Evolutionary conservation across 2,329 filamentous ascomycete species (phyloP), one percentile per base, ranked within the genome.

Genomic region (Coniochaeta ligniaria): DNA sequence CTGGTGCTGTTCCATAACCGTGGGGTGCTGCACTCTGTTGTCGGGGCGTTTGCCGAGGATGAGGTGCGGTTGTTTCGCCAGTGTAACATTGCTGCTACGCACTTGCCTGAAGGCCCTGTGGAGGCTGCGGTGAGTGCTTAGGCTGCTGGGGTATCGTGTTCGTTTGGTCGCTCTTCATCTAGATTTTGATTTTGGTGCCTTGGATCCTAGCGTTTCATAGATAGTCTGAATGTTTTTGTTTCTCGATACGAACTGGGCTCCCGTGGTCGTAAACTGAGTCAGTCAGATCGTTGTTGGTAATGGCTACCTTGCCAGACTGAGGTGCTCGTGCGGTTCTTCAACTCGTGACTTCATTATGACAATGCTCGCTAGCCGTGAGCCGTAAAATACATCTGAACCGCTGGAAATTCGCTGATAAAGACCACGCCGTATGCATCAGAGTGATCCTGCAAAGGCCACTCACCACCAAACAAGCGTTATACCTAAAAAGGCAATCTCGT

Each of bases 1-100:
- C 74, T 91, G 61, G 90, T 91, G 0, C 76, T 93, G 28, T 93
- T 93, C 73, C 88, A 93, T 72, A 93, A 93, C 69, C 83, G 88
- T 11, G 90, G 89, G 1, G 79, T 91, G 17, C 70, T 92, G 60
- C 90, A 94, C 72, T 87, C 83, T 3, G 90, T 93, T 1, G 89
- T 91, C 0, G 90, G 89, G 1, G 86, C 87, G 1, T 92, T 93
- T 72, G 80, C 81, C 8, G 82, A 87, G 57, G 83, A 89, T n/a
- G 89, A 92, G 76, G 84, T 92, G 35, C 75, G 90, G 52, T 71
- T 93, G 62, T 92, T 93, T 70, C 77, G 89, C 63, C 90, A 93
- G 76, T 93, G 90, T 74, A 92, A 93, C 71, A 78, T 92, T 72
- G 89, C 89, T n/a, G 85, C 82, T 3, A 88, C 82, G 62, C 73